Evolutionary conservation across 208 protist species (phyloP).

Genomic region (Acanthamoeba healyi): DNA sequence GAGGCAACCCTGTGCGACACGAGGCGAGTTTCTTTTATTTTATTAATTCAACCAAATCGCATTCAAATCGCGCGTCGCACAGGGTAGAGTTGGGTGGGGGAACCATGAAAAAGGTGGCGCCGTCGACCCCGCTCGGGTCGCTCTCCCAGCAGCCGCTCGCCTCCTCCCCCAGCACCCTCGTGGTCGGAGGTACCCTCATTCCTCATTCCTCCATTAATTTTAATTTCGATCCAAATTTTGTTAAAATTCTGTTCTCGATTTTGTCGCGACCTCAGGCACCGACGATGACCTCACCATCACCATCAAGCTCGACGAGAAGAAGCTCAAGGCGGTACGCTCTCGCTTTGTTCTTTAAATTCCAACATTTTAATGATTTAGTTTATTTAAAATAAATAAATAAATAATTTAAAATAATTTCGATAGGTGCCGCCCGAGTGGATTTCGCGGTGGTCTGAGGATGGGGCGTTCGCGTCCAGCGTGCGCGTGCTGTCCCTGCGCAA

Average conservation of each 20-base stretch:
- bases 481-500: slow-evolving; percentile 36
- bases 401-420: too few species aligned
- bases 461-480: slow-evolving; percentile 13
- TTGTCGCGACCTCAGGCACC: background rate
- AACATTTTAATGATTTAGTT: too few species aligned
- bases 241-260: too few species aligned
- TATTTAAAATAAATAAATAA: too few species aligned
- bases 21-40: too few species aligned
- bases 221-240: background rate
- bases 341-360: background rate
- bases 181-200: background rate
- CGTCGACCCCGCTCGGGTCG: background rate
- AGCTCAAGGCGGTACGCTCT: background rate
- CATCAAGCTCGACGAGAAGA: background rate
- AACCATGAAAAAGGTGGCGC: background rate
- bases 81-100: background rate
- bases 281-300: background rate
- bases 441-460: background rate
- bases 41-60: too few species aligned
- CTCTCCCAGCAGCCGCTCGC: background rate
- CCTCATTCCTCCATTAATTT: background rate
- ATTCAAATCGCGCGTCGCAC: background rate
- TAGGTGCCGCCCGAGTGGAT: background rate
- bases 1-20: background rate
- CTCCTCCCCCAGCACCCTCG: background rate